Evolutionary conservation across 495 filamentous ascomycete genomes (phyloP).

Genomic region (Aspergillus homomorphus): DNA sequence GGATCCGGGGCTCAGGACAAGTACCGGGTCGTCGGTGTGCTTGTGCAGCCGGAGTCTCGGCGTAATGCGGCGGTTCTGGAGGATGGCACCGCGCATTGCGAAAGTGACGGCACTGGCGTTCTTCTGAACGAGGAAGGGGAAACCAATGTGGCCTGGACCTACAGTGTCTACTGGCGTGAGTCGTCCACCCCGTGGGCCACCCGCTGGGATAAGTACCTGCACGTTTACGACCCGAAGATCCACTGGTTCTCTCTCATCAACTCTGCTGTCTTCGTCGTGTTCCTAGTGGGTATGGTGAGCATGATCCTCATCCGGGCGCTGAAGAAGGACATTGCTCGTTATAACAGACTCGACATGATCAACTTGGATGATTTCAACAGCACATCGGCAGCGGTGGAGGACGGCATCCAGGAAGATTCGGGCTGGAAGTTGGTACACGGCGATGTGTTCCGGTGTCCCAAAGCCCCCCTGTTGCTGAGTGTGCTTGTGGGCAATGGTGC

Average conservation of each 20-base stretch:
- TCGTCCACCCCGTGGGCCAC: constrained; percentile 89
- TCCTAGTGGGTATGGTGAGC: constrained; percentile 84
- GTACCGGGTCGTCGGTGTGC: constrained; percentile 85
- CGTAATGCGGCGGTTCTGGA: constrained; percentile 53
- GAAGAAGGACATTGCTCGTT: constrained; percentile 90
- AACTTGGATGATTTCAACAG: constrained; percentile 80
- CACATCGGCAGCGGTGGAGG: constrained; percentile 70
- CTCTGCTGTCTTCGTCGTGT: constrained; percentile 87
- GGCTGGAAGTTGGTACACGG: constrained; percentile 99
- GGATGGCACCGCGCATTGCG: constrained; percentile 61
- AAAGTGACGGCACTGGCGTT: constrained; percentile 47
- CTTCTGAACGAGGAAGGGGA: constrained; percentile 62
- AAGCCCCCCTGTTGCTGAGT: constrained; percentile 76
- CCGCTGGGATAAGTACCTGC: constrained; percentile 95
- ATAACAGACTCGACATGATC: constrained; percentile 87
- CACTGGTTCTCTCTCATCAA: constrained; percentile 98
- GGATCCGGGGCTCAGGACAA: constrained; percentile 52
- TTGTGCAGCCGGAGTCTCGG: constrained; percentile 76
- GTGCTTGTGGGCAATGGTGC: constrained; percentile 90
- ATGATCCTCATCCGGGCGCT: constrained; percentile 84
- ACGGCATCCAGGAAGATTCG: constrained; percentile 94
- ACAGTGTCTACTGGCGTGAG: constrained; percentile 80
- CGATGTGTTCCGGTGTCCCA: constrained; percentile 90
- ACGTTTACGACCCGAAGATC: constrained; percentile 93
- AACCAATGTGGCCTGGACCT: constrained; percentile 79